phyloP scores from a whole-genome alignment of 331 rosid species.

The Quercus phellos region DNA sequence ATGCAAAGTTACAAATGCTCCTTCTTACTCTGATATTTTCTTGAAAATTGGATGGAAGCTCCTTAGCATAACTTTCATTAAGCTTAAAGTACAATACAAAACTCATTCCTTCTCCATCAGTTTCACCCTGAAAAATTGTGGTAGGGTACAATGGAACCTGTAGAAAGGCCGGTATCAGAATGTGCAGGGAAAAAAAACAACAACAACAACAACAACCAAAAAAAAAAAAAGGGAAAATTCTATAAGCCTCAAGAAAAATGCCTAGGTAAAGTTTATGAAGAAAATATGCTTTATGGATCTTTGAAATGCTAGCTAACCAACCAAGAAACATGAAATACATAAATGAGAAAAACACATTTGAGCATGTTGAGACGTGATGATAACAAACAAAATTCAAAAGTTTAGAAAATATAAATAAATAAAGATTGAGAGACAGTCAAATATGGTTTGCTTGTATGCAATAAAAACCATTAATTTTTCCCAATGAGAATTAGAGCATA shows the following conservation, averaged over 20 bases:
- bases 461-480: not conserved
- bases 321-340: not conserved
- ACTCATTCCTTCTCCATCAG: conserved; percentile 95
- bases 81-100: conserved; percentile 88
- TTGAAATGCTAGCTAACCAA: not conserved
- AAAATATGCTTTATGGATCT: not conserved
- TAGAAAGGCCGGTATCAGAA: conserved; percentile 17
- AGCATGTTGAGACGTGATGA: not conserved
- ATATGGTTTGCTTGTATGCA: not conserved
- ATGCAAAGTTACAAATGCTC: conserved; percentile 9
- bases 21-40: conserved; percentile 79
- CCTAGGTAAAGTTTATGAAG: not conserved
- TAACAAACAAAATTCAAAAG: not conserved
- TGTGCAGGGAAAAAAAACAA: not conserved
- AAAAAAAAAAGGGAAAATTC: not conserved
- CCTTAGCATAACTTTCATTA: conserved; percentile 66
- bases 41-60: conserved; percentile 75
- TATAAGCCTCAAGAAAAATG: not conserved
- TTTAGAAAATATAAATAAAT: not conserved
- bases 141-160: conserved; percentile 88
- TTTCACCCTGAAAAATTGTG: conserved; percentile 86
- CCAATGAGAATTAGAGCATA: not conserved
- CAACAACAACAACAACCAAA: too few relatives aligned
- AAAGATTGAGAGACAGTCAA: not conserved
- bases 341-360: not conserved